Evolutionary conservation across 257 asterid genomes (phyloP).

Genomic region (Solanum lycopersicoides): DNA sequence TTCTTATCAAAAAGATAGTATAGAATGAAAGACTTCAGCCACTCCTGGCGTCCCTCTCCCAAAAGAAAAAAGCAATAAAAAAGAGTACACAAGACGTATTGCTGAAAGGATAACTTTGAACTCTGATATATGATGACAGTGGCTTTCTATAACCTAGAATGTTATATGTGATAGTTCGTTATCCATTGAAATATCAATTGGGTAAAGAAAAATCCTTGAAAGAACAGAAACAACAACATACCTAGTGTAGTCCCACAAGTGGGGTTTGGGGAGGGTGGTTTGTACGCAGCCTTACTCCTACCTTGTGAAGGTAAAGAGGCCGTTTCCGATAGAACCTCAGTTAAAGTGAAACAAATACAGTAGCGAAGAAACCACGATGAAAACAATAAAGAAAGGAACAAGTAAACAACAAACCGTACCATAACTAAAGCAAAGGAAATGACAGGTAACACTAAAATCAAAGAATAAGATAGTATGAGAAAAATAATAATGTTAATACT

Average conservation of each 20-base stretch:
- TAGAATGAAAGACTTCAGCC: not conserved
- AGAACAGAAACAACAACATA: not conserved
- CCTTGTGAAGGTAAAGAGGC: not conserved
- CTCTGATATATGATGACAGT: not conserved
- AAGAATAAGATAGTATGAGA: not conserved
- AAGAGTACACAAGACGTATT: not conserved
- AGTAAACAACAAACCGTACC: not conserved
- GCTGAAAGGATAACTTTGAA: not conserved
- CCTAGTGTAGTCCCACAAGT: not conserved
- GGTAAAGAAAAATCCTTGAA: not conserved
- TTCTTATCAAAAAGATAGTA: not conserved
- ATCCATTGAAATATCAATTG: not conserved
- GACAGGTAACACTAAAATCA: not conserved
- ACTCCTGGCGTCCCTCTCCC: not conserved
- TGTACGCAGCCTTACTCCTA: not conserved
- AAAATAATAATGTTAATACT: too few relatives aligned
- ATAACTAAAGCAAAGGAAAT: not conserved
- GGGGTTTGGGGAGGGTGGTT: not conserved
- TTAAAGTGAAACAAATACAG: not conserved
- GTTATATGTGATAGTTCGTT: not conserved
- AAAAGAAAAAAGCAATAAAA: not conserved
- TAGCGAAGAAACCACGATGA: not conserved
- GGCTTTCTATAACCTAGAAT: not conserved
- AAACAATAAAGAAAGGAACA: not conserved
- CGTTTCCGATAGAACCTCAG: not conserved